Conservation (phyloP, 192 early-diverging fungal species). For the Geranomyces michiganensis region DNA sequence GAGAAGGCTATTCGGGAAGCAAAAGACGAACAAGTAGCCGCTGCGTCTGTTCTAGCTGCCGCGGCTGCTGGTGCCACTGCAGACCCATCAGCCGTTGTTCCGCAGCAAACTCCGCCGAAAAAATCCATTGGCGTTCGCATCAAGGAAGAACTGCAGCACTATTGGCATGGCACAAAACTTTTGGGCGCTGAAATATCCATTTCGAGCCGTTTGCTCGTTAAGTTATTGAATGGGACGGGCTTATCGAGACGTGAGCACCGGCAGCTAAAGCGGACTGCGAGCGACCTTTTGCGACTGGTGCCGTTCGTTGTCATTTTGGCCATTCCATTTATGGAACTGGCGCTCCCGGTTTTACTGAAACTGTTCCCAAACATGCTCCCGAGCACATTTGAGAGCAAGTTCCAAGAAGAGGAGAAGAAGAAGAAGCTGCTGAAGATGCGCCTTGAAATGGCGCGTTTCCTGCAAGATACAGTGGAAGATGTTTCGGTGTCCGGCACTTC, state of each 20-base stretch:
- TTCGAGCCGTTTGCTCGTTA: slow-evolving; percentile 74
- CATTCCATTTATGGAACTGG: slow-evolving; percentile 95
- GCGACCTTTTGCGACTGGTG: slow-evolving; percentile 83
- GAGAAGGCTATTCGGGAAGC: slow-evolving; percentile 52
- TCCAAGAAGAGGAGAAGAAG: slow-evolving; percentile 89
- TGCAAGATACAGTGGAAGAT: slow-evolving; percentile 94
- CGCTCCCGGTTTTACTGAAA: slow-evolving; percentile 86
- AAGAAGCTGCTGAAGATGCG: slow-evolving; percentile 89
- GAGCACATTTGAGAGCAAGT: slow-evolving; percentile 93
- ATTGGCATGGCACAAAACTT: slow-evolving; percentile 92
- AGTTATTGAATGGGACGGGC: slow-evolving; percentile 73
- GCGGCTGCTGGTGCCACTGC: slow-evolving; percentile 19
- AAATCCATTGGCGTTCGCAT: slow-evolving; percentile 57
- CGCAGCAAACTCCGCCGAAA: slow-evolving; percentile 30
- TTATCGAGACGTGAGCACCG: slow-evolving; percentile 84
- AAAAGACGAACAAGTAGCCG: slow-evolving; percentile 43
- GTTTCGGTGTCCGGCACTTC: slow-evolving; percentile 64
- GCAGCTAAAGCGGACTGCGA: slow-evolving; percentile 84
- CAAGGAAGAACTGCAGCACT: slow-evolving; percentile 87
- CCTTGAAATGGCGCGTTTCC: slow-evolving; percentile 91
- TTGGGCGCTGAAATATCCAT: slow-evolving; percentile 86
- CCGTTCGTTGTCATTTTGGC: slow-evolving; percentile 91
- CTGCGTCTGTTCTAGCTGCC: slow-evolving; percentile 30
- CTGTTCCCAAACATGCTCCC: slow-evolving; percentile 98
- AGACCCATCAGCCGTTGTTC: not conserved